Evolutionary conservation across 1,284 basidiomycete genomes (phyloP).

Genomic region (Rhodotorula sp.): DNA sequence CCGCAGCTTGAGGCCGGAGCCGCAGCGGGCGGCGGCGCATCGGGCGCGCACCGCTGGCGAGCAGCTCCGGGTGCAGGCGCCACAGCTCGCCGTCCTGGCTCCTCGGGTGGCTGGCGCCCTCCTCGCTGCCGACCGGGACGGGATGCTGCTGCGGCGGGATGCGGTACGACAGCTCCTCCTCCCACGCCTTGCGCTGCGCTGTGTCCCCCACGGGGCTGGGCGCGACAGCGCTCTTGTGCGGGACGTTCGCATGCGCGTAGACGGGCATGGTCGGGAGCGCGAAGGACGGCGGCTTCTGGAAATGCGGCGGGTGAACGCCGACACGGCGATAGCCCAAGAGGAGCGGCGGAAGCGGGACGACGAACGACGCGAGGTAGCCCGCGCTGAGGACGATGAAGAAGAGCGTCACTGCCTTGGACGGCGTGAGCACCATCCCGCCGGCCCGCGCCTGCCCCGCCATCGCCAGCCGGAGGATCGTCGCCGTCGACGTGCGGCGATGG

Average conservation of each 20-base stretch:
- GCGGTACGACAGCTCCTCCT: constrained; percentile 10
- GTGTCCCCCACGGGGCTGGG: constrained; percentile 1
- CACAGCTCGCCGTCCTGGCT: constrained; percentile 11
- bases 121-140: not conserved
- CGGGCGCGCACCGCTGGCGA: not conserved
- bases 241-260: not conserved
- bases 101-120: not conserved
- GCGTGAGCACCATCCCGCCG: constrained; percentile 12
- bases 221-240: not conserved
- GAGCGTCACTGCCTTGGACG: constrained; percentile 12
- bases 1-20: not conserved
- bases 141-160: constrained; percentile 22
- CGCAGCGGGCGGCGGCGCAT: constrained; percentile 13
- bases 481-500: constrained; percentile 25
- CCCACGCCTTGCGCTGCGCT: constrained; percentile 10
- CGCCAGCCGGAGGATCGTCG: constrained; percentile 18
- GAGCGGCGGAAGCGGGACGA: not conserved
- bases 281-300: not conserved
- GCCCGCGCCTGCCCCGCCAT: not conserved
- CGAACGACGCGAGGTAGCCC: constrained; percentile 20
- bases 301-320: not conserved
- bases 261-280: not conserved
- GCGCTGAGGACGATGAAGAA: constrained; percentile 25
- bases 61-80: constrained; percentile 17
- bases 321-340: not conserved